Evolutionary conservation across 305 asterid genomes (phyloP).

Genomic region (Nicotiana rustica): DNA sequence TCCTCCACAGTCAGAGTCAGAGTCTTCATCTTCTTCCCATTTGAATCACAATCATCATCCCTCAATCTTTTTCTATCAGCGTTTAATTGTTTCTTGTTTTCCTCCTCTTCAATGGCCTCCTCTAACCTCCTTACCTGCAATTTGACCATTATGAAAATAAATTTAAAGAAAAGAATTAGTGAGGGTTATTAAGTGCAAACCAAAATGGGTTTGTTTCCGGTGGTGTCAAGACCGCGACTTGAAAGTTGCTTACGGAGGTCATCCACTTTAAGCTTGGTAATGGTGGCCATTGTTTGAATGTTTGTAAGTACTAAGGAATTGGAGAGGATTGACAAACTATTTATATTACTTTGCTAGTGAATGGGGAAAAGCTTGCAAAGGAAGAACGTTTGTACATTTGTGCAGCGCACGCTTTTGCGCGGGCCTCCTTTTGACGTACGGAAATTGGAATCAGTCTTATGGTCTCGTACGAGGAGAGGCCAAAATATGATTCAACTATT

Average conservation of each 20-base stretch:
- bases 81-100: slow-evolving; percentile 39
- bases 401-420: slow-evolving; percentile 45
- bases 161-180: neutral
- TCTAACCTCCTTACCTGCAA: slow-evolving; percentile 75
- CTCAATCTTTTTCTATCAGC: slow-evolving; percentile 58
- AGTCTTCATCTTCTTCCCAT: slow-evolving; percentile 49
- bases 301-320: neutral
- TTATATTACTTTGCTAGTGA: neutral
- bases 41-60: slow-evolving; percentile 48
- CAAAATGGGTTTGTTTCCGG: slow-evolving; percentile 73
- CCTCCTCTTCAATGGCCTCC: slow-evolving; percentile 55
- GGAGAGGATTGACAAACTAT: neutral
- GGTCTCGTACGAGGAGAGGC: too few species aligned
- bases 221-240: slow-evolving; percentile 76
- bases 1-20: slow-evolving; percentile 43
- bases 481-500: too few species aligned
- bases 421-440: slow-evolving; percentile 18
- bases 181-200: slow-evolving; percentile 37
- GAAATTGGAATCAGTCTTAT: neutral
- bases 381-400: slow-evolving; percentile 36
- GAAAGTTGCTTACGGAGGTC: slow-evolving; percentile 69
- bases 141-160: neutral
- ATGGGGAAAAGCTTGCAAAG: slow-evolving; percentile 35
- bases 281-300: slow-evolving; percentile 48
- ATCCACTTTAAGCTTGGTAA: slow-evolving; percentile 58